Evolutionary conservation across 75 land plant genomes (phyloP), one percentile per base, ranked within the genome.

Genomic region (Picea sitchensis): DNA sequence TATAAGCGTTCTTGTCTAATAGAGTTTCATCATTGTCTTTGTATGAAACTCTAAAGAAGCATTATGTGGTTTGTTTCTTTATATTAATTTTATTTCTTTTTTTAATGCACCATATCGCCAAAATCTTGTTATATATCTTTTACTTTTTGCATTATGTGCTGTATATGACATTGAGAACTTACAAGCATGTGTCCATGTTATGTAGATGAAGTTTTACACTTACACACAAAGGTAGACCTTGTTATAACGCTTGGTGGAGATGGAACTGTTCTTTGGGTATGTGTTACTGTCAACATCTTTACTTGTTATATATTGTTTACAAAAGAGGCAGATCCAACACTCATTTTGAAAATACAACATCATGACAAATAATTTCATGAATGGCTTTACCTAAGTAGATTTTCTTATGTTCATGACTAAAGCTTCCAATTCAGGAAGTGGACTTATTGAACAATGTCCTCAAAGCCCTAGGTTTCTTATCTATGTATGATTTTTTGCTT

Each of bases 201-300:
- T 71, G 73, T 91, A 59, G 84, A 90, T 32, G 98, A 94, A 81
- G 73, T 91, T 61, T 36, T 31, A 58, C 78, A 71, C 32, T 80
- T 96, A 34, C 95, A 94, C 82, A 87, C 83, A 20, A 91, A 92
- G 75, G 91, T 96, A 72, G 99, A 96, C 64, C 89, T 96, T 80
- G 89, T 96, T 47, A 86, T 92, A 56, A 94, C 99, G 61, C 93
- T 96, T 68, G 99, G 99, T 59, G 99, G 99, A 59, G 99, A 96
- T 90, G 99, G 99, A 68, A 96, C 99, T 41, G 95, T 96, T 65
- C 91, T 96, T 78, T 96, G 99, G 99, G 99, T 94, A 94, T 80
- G 89, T 12, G 8, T 11, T 71, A 7, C 44, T 18, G n/a, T 41
- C 18, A 71, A 44, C 21, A 20, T 71, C 23, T n/a, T 38, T 44